phyloP scores from a whole-genome alignment of 306 rosid species.

The Begonia masoniana region DNA sequence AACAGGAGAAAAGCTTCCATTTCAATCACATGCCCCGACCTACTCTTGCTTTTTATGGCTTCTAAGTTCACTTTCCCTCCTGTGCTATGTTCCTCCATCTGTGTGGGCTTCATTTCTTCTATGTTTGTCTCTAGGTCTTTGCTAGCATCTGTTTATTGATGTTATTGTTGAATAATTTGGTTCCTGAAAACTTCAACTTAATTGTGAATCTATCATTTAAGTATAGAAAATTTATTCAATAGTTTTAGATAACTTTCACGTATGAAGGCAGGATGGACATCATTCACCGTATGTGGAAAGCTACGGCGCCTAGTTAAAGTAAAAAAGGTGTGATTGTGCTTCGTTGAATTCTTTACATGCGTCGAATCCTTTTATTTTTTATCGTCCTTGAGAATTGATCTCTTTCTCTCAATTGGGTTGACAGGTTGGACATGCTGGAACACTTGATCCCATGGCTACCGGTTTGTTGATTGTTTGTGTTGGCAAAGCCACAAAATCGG shows the following conservation, averaged over 20 bases:
- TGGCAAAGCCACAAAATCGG: constrained; percentile 91
- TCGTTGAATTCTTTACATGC: neutral
- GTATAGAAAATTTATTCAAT: no score
- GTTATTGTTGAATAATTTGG: no score
- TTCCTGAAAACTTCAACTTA: no score
- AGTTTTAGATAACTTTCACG: neutral
- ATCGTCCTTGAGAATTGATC: constrained; percentile 4
- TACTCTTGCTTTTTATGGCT: no score
- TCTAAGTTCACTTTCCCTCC: no score
- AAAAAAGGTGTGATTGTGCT: constrained; percentile 49
- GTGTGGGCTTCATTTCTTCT: no score
- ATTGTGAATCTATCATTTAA: no score
- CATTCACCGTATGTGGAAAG: constrained; percentile 95
- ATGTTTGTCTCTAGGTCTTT: no score
- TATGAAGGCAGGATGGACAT: constrained; percentile 76
- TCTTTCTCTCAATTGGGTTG: constrained; percentile 13
- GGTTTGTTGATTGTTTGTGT: constrained; percentile 91
- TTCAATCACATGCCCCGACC: no score
- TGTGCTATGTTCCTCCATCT: no score
- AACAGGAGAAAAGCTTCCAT: no score
- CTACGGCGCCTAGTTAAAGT: constrained; percentile 88
- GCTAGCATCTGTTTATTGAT: no score
- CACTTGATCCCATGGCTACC: constrained; percentile 98
- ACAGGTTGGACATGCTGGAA: constrained; percentile 98
- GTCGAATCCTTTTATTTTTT: neutral